Base-by-base conservation (phyloP, 257 asterid species). In the Anisodus tanguticus region DNA sequence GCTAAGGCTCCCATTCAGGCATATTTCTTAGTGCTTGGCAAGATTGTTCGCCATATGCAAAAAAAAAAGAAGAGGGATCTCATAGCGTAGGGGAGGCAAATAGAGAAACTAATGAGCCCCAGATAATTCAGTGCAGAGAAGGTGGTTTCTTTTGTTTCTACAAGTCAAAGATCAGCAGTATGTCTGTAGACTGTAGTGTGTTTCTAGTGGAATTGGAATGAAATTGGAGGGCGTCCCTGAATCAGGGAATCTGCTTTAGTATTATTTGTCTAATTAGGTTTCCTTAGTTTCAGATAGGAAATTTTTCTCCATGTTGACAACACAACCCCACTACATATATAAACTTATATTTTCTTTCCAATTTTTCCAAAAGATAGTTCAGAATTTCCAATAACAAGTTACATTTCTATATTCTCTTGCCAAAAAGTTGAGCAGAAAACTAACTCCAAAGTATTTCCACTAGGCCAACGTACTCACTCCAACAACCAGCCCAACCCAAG, bases 41-140 rank as follows among this genome's bases (percentile, higher is more conserved):
- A 77, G 82, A 57, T 53, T 26, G 64, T 77, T 53, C 8, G 58
- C 82, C 82, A 53, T 53, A 31, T 49, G 1, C 82, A 53, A 53
- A 31, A 31, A 31, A 31, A 26, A 53, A 77, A 8, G 81, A 77
- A 8, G 81, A 51, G 47, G 60, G 37, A n/a, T 43, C 82, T 53
- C 49, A 31, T 53, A 77, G 15, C 4, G 1, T 16, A 77, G 64
- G 19, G 9, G 80, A 49, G 31, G 80, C 17, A 71, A n/a, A 71
- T 19, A n/a, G 9, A 71, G 53, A 37, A 8, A 71, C 2, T 76
- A 59, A 51, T 31, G 26, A 54, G 82, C 59, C n/a, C 64, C 26
- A 51, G 43, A 11, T 51, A 76, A 37, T 74, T 76, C 60, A 8
- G 6, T 76, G 43, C 81, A 51, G 47, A 51, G 45, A 76, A 51